These are phyloP conservation scores for Russula compacta DNA, from an alignment of 768 basidiomycete genomes.

Conservation along the genomic window DNA sequence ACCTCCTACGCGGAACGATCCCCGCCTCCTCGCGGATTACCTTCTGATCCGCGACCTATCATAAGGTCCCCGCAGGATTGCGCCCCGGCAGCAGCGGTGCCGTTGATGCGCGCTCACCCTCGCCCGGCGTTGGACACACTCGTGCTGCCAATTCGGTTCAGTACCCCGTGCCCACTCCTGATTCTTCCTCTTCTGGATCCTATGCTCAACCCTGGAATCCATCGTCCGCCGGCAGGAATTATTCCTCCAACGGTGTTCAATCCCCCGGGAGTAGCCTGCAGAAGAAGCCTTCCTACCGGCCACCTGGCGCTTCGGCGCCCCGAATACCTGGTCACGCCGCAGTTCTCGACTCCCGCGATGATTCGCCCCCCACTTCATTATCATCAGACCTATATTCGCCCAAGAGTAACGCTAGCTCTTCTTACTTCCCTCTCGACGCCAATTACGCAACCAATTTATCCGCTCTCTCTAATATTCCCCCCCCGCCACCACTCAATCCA, in stretches of 20 bases:
- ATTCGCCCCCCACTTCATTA: neutral
- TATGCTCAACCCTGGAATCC: slow-evolving; percentile 11
- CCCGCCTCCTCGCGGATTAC: slow-evolving; percentile 9
- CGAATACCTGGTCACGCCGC: slow-evolving; percentile 22
- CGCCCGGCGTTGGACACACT: slow-evolving; percentile 9
- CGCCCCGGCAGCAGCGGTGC: slow-evolving; percentile 10
- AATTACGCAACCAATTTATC: neutral
- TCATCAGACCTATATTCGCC: slow-evolving; percentile 4
- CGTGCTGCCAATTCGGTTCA: slow-evolving; percentile 7
- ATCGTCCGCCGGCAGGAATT: slow-evolving; percentile 1
- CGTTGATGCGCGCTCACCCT: slow-evolving; percentile 2
- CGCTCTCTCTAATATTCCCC: neutral
- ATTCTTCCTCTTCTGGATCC: neutral
- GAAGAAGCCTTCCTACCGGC: slow-evolving; percentile 21
- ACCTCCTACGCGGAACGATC: neutral
- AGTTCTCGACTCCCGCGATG: slow-evolving; percentile 9
- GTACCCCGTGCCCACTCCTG: slow-evolving; percentile 16
- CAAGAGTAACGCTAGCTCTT: neutral
- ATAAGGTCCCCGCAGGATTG: neutral
- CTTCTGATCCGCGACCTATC: slow-evolving; percentile 15
- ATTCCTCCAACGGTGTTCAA: slow-evolving; percentile 4
- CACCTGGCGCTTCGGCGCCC: slow-evolving; percentile 25
- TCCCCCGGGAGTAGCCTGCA: neutral
- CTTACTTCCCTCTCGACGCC: slow-evolving; percentile 8
- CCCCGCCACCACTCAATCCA: slow-evolving; percentile 8